phyloP scores from a whole-genome alignment of 1,284 basidiomycete genomes.

The Pyrrhoderma noxium region DNA sequence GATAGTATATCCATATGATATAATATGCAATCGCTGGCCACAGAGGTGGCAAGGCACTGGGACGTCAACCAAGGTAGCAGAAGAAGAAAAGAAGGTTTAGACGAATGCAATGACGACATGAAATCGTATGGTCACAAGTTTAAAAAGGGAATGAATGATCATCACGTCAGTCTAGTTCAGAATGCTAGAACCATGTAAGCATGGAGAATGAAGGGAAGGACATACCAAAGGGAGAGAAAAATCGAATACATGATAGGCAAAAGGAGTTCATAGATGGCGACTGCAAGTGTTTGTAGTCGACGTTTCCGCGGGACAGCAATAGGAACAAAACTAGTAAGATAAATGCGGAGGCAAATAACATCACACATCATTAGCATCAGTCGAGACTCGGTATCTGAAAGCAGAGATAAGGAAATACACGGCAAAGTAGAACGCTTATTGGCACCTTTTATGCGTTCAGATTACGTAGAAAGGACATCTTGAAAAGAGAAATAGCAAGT shows the following conservation, averaged over 20 bases:
- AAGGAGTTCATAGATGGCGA: slow-evolving; percentile 81
- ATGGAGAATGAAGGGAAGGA: slow-evolving; percentile 4
- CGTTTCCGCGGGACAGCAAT: slow-evolving; percentile 70
- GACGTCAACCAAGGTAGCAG: background rate
- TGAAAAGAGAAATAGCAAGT: background rate
- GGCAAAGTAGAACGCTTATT: background rate
- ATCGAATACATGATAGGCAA: slow-evolving; percentile 63
- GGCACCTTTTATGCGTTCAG: too few species aligned
- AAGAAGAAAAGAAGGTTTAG: too few species aligned
- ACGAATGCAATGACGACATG: too few species aligned
- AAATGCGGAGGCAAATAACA: background rate
- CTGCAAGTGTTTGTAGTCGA: slow-evolving; percentile 78
- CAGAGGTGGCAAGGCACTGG: slow-evolving; percentile 79
- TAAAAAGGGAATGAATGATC: background rate
- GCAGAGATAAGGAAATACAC: background rate
- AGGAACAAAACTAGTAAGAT: slow-evolving; percentile 57
- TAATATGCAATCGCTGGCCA: slow-evolving; percentile 89
- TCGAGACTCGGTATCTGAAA: background rate
- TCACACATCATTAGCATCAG: background rate
- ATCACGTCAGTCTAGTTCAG: background rate
- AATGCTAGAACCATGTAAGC: background rate
- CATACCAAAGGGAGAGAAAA: slow-evolving; percentile 80
- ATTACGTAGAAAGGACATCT: background rate
- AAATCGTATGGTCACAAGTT: background rate
- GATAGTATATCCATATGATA: slow-evolving; percentile 67